A percentile compares a stretch with the other conserved stretches of the same genome.
These are phyloP conservation scores for Paragyromitra xinjiangensis DNA, from an alignment of 495 filamentous ascomycete genomes.

Conservation along the genomic window DNA sequence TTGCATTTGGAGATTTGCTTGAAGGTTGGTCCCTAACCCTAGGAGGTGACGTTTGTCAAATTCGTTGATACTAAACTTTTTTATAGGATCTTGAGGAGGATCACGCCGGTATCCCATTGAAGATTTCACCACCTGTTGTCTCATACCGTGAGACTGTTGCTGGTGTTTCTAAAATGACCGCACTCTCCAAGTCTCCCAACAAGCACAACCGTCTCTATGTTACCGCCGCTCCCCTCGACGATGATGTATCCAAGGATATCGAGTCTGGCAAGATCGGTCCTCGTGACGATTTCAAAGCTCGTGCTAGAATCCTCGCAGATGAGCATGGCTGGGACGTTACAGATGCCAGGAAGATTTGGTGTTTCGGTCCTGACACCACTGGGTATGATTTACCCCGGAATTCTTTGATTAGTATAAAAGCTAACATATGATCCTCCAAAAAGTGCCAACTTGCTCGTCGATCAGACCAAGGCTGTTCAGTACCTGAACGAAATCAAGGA, in stretches of 20 bases:
- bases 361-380: conserved; percentile 96
- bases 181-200: conserved; percentile 99
- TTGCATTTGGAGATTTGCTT: conserved; percentile 99
- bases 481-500: conserved; percentile 99
- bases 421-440: conserved; percentile 7
- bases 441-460: conserved; percentile 94
- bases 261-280: conserved; percentile 91
- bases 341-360: conserved; percentile 99
- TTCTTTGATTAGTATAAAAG: not conserved
- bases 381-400: conserved; percentile 57
- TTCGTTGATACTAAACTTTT: not conserved
- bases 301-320: conserved; percentile 95
- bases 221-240: conserved; percentile 83
- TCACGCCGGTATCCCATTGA: conserved; percentile 97
- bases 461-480: conserved; percentile 99
- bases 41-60: not conserved
- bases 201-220: conserved; percentile 99
- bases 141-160: conserved; percentile 96
- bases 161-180: conserved; percentile 85
- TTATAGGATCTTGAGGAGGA: conserved; percentile 91
- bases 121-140: conserved; percentile 96
- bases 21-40: conserved; percentile 63
- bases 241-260: conserved; percentile 90
- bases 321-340: conserved; percentile 99
- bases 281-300: conserved; percentile 99